Percentiles rank a stretch among this genome's conserved stretches.
Conservation (phyloP, 2,329 filamentous ascomycete species). For the Penicillium glabrum region DNA sequence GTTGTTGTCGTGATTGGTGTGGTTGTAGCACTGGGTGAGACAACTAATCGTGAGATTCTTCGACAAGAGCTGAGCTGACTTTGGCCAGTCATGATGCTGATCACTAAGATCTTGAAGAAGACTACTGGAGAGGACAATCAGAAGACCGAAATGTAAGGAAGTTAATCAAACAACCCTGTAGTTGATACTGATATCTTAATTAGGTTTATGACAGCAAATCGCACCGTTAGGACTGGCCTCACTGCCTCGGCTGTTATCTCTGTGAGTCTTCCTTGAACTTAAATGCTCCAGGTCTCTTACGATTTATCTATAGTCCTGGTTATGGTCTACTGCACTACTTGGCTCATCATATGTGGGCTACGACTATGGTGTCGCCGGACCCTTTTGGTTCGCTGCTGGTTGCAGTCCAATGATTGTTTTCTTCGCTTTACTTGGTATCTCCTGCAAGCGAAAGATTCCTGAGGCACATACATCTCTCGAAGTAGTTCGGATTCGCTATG, state of each 20-base stretch:
- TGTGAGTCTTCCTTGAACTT: slow-evolving; percentile 18
- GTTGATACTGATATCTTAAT: not conserved
- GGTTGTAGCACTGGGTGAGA: slow-evolving; percentile 40
- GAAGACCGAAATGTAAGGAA: slow-evolving; percentile 51
- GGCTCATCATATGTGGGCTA: slow-evolving; percentile 55
- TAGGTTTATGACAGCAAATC: slow-evolving; percentile 56
- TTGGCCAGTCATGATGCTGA: slow-evolving; percentile 46
- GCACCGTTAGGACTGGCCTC: slow-evolving; percentile 51
- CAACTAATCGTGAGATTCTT: not conserved
- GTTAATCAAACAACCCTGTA: not conserved
- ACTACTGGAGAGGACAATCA: slow-evolving; percentile 54
- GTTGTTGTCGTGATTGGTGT: slow-evolving; percentile 44
- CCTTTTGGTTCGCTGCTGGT: slow-evolving; percentile 60
- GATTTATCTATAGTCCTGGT: slow-evolving; percentile 43
- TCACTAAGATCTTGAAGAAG: slow-evolving; percentile 49
- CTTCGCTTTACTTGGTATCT: slow-evolving; percentile 53
- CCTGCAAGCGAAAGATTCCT: slow-evolving; percentile 54
- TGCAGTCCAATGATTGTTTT: slow-evolving; percentile 59
- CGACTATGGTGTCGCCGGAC: slow-evolving; percentile 55
- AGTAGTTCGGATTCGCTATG: slow-evolving; percentile 54
- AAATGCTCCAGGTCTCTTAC: not conserved
- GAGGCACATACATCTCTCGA: slow-evolving; percentile 57
- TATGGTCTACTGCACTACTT: slow-evolving; percentile 56
- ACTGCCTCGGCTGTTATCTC: slow-evolving; percentile 57
- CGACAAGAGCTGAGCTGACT: not conserved